These are phyloP conservation scores for Fusarium praegraminearum DNA, from an alignment of 2,329 filamentous ascomycete species.

Conservation along the genomic window DNA sequence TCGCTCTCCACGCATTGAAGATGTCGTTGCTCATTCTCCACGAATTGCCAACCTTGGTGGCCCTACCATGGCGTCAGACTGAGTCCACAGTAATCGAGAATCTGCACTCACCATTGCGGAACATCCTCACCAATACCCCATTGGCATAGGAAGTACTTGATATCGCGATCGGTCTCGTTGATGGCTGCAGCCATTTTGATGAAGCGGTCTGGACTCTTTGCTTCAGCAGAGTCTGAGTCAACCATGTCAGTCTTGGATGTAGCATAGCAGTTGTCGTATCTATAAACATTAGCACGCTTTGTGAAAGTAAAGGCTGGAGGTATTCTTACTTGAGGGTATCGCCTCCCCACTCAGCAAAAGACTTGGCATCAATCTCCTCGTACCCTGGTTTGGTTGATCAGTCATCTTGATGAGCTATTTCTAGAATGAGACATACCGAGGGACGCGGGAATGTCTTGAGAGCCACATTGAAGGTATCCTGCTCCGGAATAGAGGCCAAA, in stretches of 20 bases:
- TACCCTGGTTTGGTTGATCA: constrained; percentile 47
- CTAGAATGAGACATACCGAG: constrained; percentile 50
- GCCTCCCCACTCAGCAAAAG: constrained; percentile 59
- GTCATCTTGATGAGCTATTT: accelerated
- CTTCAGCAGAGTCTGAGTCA: constrained; percentile 54
- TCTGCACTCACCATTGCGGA: no score
- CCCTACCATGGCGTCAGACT: constrained; percentile 47
- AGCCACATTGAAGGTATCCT: constrained; percentile 60
- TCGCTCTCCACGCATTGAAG: constrained; percentile 62
- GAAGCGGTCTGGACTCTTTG: constrained; percentile 57
- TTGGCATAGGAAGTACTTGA: constrained; percentile 65
- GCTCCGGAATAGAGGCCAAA: constrained; percentile 68
- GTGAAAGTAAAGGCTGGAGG: no score
- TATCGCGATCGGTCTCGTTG: constrained; percentile 54
- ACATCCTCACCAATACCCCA: constrained; percentile 64
- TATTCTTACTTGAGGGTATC: constrained; percentile 68
- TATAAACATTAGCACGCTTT: no score
- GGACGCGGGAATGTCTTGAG: constrained; percentile 57
- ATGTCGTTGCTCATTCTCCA: constrained; percentile 68
- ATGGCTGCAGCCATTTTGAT: constrained; percentile 60
- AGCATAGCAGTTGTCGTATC: constrained; percentile 64
- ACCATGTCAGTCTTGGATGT: constrained; percentile 58
- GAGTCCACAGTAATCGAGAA: no score
- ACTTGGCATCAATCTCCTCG: constrained; percentile 56
- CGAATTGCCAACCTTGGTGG: constrained; percentile 58